Evolutionary conservation across 305 asterid species (phyloP).

Genomic region (Fraxinus paxiana): DNA sequence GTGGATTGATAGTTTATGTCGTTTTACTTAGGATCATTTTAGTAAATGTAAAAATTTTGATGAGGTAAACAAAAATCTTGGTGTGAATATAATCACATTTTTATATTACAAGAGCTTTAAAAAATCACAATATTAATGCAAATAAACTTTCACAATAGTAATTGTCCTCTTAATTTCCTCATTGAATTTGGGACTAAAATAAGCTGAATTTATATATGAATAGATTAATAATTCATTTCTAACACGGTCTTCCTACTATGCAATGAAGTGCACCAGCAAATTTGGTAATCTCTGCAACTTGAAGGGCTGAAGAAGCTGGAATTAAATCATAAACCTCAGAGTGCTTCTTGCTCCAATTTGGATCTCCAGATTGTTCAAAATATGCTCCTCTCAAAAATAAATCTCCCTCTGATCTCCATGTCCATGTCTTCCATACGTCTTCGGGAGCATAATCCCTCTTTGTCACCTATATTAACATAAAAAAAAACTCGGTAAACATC

Average conservation of each 20-base stretch:
- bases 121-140: neutral
- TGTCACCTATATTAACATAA: slow-evolving; percentile 26
- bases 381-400: slow-evolving; percentile 33
- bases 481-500: neutral
- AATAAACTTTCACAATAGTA: neutral
- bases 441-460: slow-evolving; percentile 38
- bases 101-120: neutral
- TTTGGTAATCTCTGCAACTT: slow-evolving; percentile 29
- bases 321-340: slow-evolving; percentile 21
- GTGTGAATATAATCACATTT: neutral
- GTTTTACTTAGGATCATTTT: neutral
- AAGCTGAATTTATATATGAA: neutral
- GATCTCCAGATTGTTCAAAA: slow-evolving; percentile 39
- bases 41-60: neutral
- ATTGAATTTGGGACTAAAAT: neutral
- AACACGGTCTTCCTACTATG: slow-evolving; percentile 27
- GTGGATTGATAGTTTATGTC: neutral
- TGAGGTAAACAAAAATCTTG: neutral
- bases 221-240: neutral
- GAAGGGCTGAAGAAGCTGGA: slow-evolving; percentile 25
- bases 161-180: neutral
- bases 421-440: slow-evolving; percentile 33
- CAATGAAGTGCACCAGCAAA: slow-evolving; percentile 34
- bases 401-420: slow-evolving; percentile 42
- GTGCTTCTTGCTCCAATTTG: slow-evolving; percentile 26